phyloP scores from a whole-genome alignment of 176 grass and related monocot genomes.

The Oryza glaberrima region DNA sequence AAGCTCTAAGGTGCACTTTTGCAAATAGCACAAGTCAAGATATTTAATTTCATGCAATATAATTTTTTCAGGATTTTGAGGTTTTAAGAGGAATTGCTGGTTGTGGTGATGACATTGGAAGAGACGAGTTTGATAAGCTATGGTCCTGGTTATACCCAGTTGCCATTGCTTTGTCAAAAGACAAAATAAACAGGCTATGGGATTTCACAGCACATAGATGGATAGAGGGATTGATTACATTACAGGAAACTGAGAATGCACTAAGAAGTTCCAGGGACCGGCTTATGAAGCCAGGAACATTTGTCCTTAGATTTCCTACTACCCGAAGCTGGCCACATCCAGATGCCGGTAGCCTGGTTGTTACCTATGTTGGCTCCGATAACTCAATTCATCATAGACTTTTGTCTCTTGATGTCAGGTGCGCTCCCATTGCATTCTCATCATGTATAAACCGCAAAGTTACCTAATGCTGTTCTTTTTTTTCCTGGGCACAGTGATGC shows the following conservation, averaged over 20 bases:
- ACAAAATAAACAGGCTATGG: slow-evolving; percentile 76
- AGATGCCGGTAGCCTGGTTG: slow-evolving; percentile 79
- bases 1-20: not conserved
- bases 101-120: slow-evolving; percentile 70
- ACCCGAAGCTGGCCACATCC: slow-evolving; percentile 94
- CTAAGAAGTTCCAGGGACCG: slow-evolving; percentile 53
- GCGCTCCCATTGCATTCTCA: not conserved
- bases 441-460: not conserved
- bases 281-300: slow-evolving; percentile 58
- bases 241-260: slow-evolving; percentile 71
- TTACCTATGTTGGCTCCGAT: slow-evolving; percentile 69
- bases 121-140: slow-evolving; percentile 78
- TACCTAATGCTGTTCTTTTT: slow-evolving; percentile 37
- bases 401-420: slow-evolving; percentile 74
- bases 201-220: slow-evolving; percentile 65
- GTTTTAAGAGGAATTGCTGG: slow-evolving; percentile 73
- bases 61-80: slow-evolving; percentile 70
- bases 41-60: slow-evolving; percentile 7
- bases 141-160: slow-evolving; percentile 98
- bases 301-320: slow-evolving; percentile 88
- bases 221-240: slow-evolving; percentile 88
- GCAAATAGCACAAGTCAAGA: slow-evolving; percentile 5
- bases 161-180: slow-evolving; percentile 68
- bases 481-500: slow-evolving; percentile 32
- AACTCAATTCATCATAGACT: slow-evolving; percentile 71